Evolutionary conservation across 2,329 filamentous ascomycete species (phyloP), one percentile per base, ranked within the genome.

Genomic region (Fusarium staphyleae): DNA sequence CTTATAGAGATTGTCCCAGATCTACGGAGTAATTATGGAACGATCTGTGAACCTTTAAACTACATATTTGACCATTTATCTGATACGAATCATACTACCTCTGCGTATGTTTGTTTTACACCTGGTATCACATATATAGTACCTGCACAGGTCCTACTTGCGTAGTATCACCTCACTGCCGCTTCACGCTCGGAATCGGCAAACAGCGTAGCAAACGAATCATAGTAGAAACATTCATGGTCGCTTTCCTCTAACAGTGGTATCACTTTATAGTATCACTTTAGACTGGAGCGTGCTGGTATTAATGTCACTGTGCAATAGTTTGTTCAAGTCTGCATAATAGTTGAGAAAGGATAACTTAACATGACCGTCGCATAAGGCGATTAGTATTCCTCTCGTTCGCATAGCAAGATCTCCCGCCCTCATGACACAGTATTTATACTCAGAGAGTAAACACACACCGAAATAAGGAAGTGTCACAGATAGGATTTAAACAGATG

Each of bases 181-280:
- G 32, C 48, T n/a, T 15, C 13, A 5, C 9, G n/a, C n/a, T 19
- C 51, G 18, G 37, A 43, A 37, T 41, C 33, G 15, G 28, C 26
- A 39, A 32, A 19, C 28, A 30, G 9, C 14, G 26, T 35, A 19
- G 18, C 29, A 28, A 35, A 18, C 33, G 28, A 42, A 39, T 58
- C 33, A 62, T 33, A 61, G 57, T 33, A 61, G 57, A 61, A 24
- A 24, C 22, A 24, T 9, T 8, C 52, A 57, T 13, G 8, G 37
- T 37, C 18, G 42, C 16, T 29, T 16, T 15, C 24, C 43, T 41
- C 43, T 48, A 14, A 42, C 48, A 34, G 30, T 34, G 33, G 29
- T 57, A 30, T 30, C 4, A 15, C 4, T 22, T 22, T n/a, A n/a
- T n/a, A n/a, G n/a, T n/a, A n/a, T n/a, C n/a, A n/a, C n/a, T n/a